These are phyloP conservation scores for Kingdonia uniflora DNA, from an alignment of 164 flowering plant genomes.

Conservation along the genomic window DNA sequence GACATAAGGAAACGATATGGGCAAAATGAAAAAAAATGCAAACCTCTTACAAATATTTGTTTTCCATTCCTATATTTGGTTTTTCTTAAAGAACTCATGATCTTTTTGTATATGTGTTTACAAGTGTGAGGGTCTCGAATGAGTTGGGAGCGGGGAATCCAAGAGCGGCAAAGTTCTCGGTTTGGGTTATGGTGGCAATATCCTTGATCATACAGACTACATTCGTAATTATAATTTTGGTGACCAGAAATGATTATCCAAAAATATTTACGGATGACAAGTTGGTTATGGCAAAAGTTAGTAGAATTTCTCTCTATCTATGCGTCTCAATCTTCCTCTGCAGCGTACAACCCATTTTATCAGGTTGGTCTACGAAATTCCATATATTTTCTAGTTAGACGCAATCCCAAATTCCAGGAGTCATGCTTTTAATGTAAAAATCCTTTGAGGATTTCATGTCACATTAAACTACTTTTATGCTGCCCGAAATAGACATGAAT, in stretches of 20 bases:
- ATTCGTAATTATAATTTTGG: constrained; percentile 18
- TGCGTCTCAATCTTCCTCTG: constrained; percentile 34
- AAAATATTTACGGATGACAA: constrained; percentile 22
- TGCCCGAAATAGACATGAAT: too few species aligned
- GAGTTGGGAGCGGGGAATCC: constrained; percentile 60
- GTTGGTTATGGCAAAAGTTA: constrained; percentile 24
- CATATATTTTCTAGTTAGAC: too few species aligned
- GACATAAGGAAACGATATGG: too few species aligned
- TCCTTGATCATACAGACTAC: constrained; percentile 25
- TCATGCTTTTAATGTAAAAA: too few species aligned
- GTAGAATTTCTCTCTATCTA: constrained; percentile 36
- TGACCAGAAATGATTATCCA: constrained; percentile 24
- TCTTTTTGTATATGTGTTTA: not conserved
- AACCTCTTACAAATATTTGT: too few species aligned
- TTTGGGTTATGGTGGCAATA: constrained; percentile 27
- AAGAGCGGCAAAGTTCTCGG: constrained; percentile 45
- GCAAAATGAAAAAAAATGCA: too few species aligned
- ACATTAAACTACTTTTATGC: too few species aligned
- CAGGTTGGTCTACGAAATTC: too few species aligned
- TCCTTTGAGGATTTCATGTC: not conserved
- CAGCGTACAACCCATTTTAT: constrained; percentile 43
- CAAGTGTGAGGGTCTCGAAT: constrained; percentile 61
- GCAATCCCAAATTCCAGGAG: too few species aligned
- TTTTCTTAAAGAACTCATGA: too few species aligned
- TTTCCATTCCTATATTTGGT: too few species aligned